Evolutionary conservation across 1,139 yeast species (phyloP).

Genomic region (Debaryomyces robertsiae): DNA sequence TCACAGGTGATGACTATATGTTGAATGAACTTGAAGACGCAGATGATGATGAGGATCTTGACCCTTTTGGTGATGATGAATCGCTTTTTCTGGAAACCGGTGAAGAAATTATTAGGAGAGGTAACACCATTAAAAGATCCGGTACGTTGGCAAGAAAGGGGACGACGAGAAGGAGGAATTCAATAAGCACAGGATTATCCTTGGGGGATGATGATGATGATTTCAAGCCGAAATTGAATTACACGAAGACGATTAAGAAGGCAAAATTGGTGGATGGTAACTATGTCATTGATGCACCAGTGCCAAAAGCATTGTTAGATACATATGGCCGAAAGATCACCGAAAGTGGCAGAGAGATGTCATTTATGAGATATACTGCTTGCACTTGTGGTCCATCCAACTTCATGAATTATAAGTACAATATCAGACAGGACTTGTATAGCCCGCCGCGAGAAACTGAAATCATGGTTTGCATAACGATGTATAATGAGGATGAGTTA

Average conservation of each 20-base stretch:
- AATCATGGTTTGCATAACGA: slow-evolving; percentile 71
- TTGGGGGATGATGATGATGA: slow-evolving; percentile 40
- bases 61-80: slow-evolving; percentile 52
- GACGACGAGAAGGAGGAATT: slow-evolving; percentile 17
- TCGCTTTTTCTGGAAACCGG: slow-evolving; percentile 47
- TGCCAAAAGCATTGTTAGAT: slow-evolving; percentile 58
- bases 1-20: slow-evolving; percentile 44
- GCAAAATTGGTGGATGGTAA: slow-evolving; percentile 69
- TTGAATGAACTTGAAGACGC: slow-evolving; percentile 48
- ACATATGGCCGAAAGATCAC: slow-evolving; percentile 54
- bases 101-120: slow-evolving; percentile 39
- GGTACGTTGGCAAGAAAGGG: slow-evolving; percentile 21
- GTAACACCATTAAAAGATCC: slow-evolving; percentile 33
- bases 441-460: slow-evolving; percentile 71
- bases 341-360: slow-evolving; percentile 61
- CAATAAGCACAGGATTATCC: slow-evolving; percentile 15
- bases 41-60: slow-evolving; percentile 36
- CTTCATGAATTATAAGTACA: slow-evolving; percentile 57
- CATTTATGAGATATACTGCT: slow-evolving; percentile 78
- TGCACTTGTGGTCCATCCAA: slow-evolving; percentile 79
- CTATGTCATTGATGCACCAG: slow-evolving; percentile 79
- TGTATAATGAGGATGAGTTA: slow-evolving; percentile 80
- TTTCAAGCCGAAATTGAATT: slow-evolving; percentile 45
- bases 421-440: slow-evolving; percentile 68
- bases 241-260: slow-evolving; percentile 50